A percentile compares a stretch with the other conserved stretches of the same genome.
These are phyloP conservation scores for Lepidium sativum DNA, from an alignment of 345 rosid species.

Conservation along the genomic window DNA sequence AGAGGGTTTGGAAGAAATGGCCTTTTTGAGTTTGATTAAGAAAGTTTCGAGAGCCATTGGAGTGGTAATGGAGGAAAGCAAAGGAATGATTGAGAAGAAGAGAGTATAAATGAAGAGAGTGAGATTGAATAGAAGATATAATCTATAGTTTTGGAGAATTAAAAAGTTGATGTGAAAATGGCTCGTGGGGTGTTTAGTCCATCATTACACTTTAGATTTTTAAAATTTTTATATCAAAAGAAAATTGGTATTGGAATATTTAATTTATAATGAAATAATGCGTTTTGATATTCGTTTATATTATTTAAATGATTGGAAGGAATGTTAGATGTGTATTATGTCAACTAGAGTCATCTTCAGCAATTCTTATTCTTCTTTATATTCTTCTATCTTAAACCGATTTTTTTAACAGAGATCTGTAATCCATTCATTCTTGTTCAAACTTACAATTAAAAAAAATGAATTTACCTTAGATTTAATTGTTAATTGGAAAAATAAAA, in stretches of 20 bases:
- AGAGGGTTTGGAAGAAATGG: constrained; percentile 45
- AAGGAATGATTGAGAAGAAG: constrained; percentile 9
- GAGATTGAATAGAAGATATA: constrained; percentile 23
- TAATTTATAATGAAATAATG: background rate
- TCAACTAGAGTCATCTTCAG: constrained; percentile 16
- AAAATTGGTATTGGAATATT: background rate
- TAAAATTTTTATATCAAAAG: background rate
- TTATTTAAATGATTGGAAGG: constrained; percentile 24
- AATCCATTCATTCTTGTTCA: background rate
- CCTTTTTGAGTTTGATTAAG: constrained; percentile 59
- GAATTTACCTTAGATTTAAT: too few species aligned
- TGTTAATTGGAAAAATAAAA: too few species aligned
- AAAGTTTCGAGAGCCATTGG: constrained; percentile 88
- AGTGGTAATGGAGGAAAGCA: background rate
- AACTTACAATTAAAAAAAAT: background rate
- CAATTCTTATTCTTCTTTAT: background rate
- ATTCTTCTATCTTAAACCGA: background rate
- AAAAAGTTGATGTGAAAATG: constrained; percentile 24
- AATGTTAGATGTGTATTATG: constrained; percentile 9
- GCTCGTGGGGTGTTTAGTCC: constrained; percentile 52
- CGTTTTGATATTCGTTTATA: constrained; percentile 4
- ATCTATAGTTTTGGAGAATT: constrained; percentile 20
- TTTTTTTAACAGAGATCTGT: background rate
- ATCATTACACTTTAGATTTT: constrained; percentile 22
- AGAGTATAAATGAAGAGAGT: background rate